A percentile compares a stretch with the other conserved stretches of the same genome.
phyloP scores from a whole-genome alignment of 2,329 filamentous ascomycete species.

The Emergomyces pasteurianus region DNA sequence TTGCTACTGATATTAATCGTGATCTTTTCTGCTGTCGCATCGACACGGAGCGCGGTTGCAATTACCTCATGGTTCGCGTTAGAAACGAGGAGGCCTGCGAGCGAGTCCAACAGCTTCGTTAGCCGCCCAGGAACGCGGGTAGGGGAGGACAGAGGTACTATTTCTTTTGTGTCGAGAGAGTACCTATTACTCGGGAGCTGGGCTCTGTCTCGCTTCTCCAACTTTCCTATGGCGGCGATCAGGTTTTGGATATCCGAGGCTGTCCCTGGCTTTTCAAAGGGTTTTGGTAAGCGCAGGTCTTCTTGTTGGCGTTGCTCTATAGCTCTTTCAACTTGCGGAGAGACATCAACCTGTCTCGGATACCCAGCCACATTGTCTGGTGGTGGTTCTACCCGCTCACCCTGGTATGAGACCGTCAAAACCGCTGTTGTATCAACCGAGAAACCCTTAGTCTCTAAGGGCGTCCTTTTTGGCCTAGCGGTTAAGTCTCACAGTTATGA shows the following conservation, averaged over 20 bases:
- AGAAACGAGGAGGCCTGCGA: not conserved
- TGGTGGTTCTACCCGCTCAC: not conserved
- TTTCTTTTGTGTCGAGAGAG: not conserved
- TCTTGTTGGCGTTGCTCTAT: not conserved
- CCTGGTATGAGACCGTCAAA: no score
- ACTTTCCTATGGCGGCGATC: not conserved
- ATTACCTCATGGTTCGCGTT: conserved; percentile 2
- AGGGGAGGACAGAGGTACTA: not conserved
- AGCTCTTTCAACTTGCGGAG: not conserved
- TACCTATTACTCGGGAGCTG: not conserved
- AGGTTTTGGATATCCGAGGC: not conserved
- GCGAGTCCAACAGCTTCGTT: not conserved
- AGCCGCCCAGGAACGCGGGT: not conserved
- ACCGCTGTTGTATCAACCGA: no score
- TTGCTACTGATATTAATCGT: not conserved
- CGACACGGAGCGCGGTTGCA: not conserved
- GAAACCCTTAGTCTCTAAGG: no score
- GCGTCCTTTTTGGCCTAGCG: no score
- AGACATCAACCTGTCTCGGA: not conserved
- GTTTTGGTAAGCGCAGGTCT: not conserved
- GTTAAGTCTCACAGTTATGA: no score
- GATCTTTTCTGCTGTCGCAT: not conserved
- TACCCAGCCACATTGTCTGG: not conserved
- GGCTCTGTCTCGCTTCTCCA: not conserved
- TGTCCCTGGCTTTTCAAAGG: not conserved